Percentiles rank a stretch among this genome's conserved stretches.
Evolutionary conservation across 805 yeast genomes (phyloP).

Genomic region (Wickerhamiella lipophila): DNA sequence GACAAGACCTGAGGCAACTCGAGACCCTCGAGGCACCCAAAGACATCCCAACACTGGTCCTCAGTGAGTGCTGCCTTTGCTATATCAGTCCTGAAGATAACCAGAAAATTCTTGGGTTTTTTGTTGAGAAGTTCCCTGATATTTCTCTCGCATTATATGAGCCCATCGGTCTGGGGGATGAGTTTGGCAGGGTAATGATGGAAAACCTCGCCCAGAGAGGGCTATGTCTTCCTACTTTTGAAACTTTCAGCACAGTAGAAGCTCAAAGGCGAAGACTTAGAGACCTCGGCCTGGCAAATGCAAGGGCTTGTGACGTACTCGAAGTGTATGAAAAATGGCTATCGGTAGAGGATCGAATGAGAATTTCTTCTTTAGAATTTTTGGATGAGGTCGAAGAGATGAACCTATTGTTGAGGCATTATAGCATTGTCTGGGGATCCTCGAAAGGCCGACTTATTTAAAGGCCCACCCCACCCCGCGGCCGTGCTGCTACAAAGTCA

Average conservation of each 20-base stretch:
- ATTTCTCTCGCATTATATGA: conserved; percentile 44
- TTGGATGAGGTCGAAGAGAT: conserved; percentile 70
- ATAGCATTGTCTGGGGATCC: conserved; percentile 35
- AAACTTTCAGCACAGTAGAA: conserved; percentile 37
- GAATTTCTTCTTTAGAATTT: conserved; percentile 46
- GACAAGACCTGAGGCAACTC: conserved; percentile 41
- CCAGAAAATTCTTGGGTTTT: conserved; percentile 33
- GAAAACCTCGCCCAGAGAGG: conserved; percentile 49
- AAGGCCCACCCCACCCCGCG: too few species aligned
- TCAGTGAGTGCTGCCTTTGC: conserved; percentile 70
- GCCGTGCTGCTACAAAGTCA: too few species aligned
- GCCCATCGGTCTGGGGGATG: conserved; percentile 49
- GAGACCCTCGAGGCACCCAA: conserved; percentile 12
- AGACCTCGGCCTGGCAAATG: conserved; percentile 22
- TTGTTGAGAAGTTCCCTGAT: conserved; percentile 27
- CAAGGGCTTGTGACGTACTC: conserved; percentile 36
- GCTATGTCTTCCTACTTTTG: conserved; percentile 45
- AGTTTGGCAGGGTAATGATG: conserved; percentile 59
- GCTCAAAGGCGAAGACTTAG: conserved; percentile 32
- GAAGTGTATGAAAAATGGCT: conserved; percentile 36
- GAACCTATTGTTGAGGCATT: conserved; percentile 47
- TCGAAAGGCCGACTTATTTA: conserved; percentile 18
- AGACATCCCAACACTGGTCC: conserved; percentile 45
- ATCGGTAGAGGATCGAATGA: conserved; percentile 27
- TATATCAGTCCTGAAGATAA: conserved; percentile 46